Conservation (phyloP, 192 early-diverging fungal genomes). For the Glomus cerebriforme region DNA sequence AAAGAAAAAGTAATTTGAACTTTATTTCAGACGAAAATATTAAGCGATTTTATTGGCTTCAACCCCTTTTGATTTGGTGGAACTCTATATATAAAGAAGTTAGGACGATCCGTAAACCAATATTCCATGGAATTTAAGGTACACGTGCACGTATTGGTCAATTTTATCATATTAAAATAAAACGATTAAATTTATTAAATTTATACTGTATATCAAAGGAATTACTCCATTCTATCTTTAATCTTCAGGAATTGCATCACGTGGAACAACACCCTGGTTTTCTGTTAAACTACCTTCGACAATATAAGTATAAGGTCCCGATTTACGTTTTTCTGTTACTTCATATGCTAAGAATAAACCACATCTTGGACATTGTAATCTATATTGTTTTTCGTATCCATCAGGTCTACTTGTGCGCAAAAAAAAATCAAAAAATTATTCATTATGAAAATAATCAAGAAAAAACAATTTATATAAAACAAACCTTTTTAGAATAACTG, state of each 20-base stretch:
- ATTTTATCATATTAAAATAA: too few relatives aligned
- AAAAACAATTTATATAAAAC: neutral
- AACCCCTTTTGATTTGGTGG: too few relatives aligned
- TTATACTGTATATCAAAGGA: too few relatives aligned
- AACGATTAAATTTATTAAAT: too few relatives aligned
- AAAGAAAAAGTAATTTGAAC: neutral
- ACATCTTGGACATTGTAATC: constrained; percentile 46
- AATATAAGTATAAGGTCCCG: constrained; percentile 58
- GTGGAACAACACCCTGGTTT: constrained; percentile 49
- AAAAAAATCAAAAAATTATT: neutral
- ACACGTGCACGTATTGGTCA: too few relatives aligned
- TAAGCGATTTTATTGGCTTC: too few relatives aligned
- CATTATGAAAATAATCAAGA: neutral
- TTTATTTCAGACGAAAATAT: too few relatives aligned
- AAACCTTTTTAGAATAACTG: constrained; percentile 26
- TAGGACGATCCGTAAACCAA: too few relatives aligned
- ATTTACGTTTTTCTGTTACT: constrained; percentile 48
- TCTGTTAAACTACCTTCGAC: constrained; percentile 57
- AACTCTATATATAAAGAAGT: too few relatives aligned
- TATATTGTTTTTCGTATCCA: constrained; percentile 43
- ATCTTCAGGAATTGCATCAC: constrained; percentile 27
- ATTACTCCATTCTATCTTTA: neutral
- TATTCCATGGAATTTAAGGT: too few relatives aligned
- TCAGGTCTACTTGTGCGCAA: neutral
- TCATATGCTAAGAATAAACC: constrained; percentile 58